These are phyloP conservation scores for Ogataea chonburiensis DNA, from an alignment of 805 yeast genomes.

Conservation along the genomic window DNA sequence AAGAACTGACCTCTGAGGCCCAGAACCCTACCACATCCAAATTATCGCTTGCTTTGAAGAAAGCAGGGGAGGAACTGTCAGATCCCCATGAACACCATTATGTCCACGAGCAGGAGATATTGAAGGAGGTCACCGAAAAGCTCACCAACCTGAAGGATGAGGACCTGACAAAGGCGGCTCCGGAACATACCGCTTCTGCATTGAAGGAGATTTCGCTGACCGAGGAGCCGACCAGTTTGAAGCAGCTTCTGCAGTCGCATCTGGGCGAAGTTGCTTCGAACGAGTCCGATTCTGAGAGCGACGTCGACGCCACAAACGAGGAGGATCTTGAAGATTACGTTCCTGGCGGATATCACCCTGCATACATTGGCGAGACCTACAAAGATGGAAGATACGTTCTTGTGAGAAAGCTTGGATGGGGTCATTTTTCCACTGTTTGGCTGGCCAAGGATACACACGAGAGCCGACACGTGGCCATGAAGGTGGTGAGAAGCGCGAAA, in stretches of 20 bases:
- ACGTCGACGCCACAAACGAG: slow-evolving; percentile 53
- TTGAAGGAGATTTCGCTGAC: slow-evolving; percentile 8
- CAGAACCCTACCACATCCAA: slow-evolving; percentile 25
- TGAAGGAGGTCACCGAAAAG: slow-evolving; percentile 30
- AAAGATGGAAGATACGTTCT: slow-evolving; percentile 68
- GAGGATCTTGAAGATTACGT: slow-evolving; percentile 84
- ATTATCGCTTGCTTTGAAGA: slow-evolving; percentile 31
- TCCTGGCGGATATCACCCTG: slow-evolving; percentile 96
- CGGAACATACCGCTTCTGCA: slow-evolving; percentile 5
- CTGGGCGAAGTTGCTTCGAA: slow-evolving; percentile 35
- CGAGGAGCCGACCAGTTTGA: slow-evolving; percentile 8
- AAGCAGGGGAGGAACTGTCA: slow-evolving; percentile 21
- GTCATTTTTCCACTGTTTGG: slow-evolving; percentile 97
- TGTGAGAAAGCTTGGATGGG: slow-evolving; percentile 96
- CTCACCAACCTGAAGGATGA: slow-evolving; percentile 23
- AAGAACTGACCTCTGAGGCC: slow-evolving; percentile 1
- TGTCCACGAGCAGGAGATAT: slow-evolving; percentile 27
- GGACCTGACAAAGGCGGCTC: slow-evolving; percentile 19
- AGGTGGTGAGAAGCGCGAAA: slow-evolving; percentile 86
- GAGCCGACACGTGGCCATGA: slow-evolving; percentile 83
- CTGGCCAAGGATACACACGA: slow-evolving; percentile 62
- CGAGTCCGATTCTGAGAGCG: slow-evolving; percentile 32
- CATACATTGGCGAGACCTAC: slow-evolving; percentile 80
- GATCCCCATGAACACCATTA: slow-evolving; percentile 27
- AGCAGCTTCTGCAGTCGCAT: slow-evolving; percentile 21